Evolutionary conservation across 2,329 filamentous ascomycete genomes (phyloP).

Genomic region (Mycocentrospora acerina): DNA sequence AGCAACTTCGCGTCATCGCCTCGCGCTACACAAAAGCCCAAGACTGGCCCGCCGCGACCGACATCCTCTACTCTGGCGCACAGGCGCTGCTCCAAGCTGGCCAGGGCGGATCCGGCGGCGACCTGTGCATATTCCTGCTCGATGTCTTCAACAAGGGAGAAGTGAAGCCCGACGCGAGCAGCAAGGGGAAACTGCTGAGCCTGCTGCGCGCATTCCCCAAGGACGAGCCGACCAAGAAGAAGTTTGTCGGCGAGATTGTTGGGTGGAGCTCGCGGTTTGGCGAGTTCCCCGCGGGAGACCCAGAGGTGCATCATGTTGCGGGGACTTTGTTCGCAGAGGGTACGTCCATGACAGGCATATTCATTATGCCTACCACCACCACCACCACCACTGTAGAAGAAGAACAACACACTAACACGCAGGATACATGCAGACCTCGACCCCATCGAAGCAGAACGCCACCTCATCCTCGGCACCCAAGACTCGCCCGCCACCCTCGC

Average conservation of each 20-base stretch:
- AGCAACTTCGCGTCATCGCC: slow-evolving; percentile 94
- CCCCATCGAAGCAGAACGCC: slow-evolving; percentile 87
- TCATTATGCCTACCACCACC: too few relatives aligned
- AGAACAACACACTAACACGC: too few relatives aligned
- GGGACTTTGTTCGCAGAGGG: slow-evolving; percentile 84
- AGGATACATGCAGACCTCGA: slow-evolving; percentile 66
- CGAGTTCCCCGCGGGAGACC: slow-evolving; percentile 86
- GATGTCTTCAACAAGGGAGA: slow-evolving; percentile 90
- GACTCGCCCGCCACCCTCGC: slow-evolving; percentile 81
- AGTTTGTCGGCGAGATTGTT: slow-evolving; percentile 84
- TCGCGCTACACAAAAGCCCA: slow-evolving; percentile 87
- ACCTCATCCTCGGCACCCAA: slow-evolving; percentile 83
- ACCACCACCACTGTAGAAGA: too few relatives aligned
- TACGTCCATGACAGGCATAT: too few relatives aligned
- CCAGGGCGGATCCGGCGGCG: slow-evolving; percentile 91
- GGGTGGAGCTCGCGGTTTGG: slow-evolving; percentile 86
- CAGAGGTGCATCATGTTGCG: slow-evolving; percentile 89
- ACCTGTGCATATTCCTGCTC: slow-evolving; percentile 81
- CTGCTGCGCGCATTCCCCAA: slow-evolving; percentile 77
- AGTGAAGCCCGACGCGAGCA: slow-evolving; percentile 71
- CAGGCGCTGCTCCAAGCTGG: slow-evolving; percentile 84
- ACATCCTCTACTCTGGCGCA: slow-evolving; percentile 82
- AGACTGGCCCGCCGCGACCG: slow-evolving; percentile 82
- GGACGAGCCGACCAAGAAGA: slow-evolving; percentile 88
- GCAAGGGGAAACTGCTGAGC: slow-evolving; percentile 73